A percentile compares a stretch with the other conserved stretches of the same genome.
Conservation (phyloP, 225 moss, liverwort and hornwort species). For the Asterella californica region DNA sequence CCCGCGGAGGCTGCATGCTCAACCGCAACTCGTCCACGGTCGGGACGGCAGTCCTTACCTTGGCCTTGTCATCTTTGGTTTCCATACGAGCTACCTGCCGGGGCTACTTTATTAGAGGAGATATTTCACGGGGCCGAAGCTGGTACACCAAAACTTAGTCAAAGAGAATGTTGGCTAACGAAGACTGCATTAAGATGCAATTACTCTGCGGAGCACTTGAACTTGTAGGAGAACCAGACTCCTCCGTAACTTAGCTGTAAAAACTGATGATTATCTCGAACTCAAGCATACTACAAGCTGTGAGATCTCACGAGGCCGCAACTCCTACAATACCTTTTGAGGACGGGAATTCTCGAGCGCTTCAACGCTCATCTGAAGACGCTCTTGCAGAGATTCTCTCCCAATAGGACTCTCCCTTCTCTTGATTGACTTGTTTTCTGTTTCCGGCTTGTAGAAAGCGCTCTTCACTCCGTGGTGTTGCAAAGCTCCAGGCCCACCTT, state of each 20-base stretch:
- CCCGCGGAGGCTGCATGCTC: conserved; percentile 93
- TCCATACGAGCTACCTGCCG: conserved; percentile 68
- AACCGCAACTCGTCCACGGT: conserved; percentile 74
- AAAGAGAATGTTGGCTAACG: neutral
- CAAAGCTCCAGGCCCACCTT: conserved; percentile 40
- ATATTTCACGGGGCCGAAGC: neutral
- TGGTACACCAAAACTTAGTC: neutral
- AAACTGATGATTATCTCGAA: neutral
- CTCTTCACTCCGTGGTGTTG: conserved; percentile 88
- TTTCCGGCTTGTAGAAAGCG: conserved; percentile 87
- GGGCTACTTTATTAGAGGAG: neutral
- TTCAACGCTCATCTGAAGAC: conserved; percentile 84
- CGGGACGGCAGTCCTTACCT: conserved; percentile 42
- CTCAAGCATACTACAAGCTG: neutral
- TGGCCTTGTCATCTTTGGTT: conserved; percentile 61
- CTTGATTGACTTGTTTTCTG: conserved; percentile 50
- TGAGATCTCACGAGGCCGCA: neutral
- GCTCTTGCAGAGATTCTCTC: conserved; percentile 89
- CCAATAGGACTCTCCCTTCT: conserved; percentile 72
- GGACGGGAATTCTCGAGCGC: conserved; percentile 86
- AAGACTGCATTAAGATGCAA: no score
- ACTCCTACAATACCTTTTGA: conserved; percentile 48
- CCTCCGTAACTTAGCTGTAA: neutral
- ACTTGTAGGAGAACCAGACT: neutral
- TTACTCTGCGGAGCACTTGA: neutral